These are phyloP conservation scores for Cryptomeria japonica DNA, from an alignment of 75 land plant genomes.

Conservation along the genomic window DNA sequence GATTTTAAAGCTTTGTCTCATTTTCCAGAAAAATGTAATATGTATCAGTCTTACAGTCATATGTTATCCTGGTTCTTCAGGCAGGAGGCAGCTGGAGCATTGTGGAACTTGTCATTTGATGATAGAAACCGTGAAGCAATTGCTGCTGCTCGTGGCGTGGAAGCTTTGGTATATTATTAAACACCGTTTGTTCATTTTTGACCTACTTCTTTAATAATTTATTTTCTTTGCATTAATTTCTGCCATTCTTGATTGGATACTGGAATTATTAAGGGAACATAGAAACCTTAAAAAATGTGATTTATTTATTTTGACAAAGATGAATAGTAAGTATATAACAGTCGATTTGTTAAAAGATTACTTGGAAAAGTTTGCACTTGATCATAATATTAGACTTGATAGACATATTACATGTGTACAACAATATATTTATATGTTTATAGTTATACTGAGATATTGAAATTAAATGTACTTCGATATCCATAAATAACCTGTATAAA, in stretches of 20 bases:
- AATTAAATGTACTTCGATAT: background rate
- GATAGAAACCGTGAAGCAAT: constrained; percentile 98
- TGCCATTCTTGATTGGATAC: background rate
- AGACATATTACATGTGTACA: background rate
- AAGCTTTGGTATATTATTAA: constrained; percentile 72
- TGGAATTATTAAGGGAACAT: background rate
- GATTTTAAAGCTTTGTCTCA: background rate
- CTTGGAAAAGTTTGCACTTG: background rate
- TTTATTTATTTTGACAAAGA: background rate
- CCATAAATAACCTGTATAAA: background rate
- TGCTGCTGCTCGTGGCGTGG: constrained; percentile 97
- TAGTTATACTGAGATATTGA: background rate
- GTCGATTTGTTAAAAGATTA: background rate
- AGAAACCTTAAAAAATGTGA: background rate
- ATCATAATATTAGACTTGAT: background rate
- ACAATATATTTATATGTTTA: background rate
- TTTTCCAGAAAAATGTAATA: background rate
- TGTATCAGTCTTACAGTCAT: background rate
- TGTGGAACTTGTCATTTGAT: constrained; percentile 98
- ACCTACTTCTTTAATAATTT: background rate
- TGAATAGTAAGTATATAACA: background rate
- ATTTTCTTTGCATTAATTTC: background rate
- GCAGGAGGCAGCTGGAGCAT: constrained; percentile 99
- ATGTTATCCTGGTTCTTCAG: constrained; percentile 28
- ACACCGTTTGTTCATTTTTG: background rate